These are phyloP conservation scores for Eucalyptus leucophloia DNA, from an alignment of 345 rosid genomes.

Conservation along the genomic window DNA sequence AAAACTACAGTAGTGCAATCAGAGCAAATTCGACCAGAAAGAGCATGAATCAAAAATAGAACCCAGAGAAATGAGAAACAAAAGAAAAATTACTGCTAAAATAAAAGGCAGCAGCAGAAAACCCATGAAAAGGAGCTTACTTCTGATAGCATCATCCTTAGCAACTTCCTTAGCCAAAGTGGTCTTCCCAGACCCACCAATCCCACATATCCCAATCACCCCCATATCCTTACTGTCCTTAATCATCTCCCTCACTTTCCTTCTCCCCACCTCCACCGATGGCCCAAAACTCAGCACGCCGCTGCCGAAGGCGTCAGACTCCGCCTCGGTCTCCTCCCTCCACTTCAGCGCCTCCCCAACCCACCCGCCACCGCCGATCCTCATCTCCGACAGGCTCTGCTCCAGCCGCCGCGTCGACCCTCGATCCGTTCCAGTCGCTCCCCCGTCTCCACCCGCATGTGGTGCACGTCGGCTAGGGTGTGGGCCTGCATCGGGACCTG, in stretches of 20 bases:
- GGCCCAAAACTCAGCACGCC: slow-evolving; percentile 6
- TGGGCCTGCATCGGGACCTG: slow-evolving; percentile 25
- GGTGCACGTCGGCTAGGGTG: slow-evolving; percentile 61
- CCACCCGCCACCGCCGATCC: slow-evolving; percentile 56
- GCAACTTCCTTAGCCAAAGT: slow-evolving; percentile 65
- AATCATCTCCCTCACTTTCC: slow-evolving; percentile 68
- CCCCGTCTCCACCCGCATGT: slow-evolving; percentile 16
- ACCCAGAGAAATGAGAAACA: not conserved
- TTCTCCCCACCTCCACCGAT: slow-evolving; percentile 60
- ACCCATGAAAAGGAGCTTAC: slow-evolving; percentile 21
- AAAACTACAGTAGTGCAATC: not conserved
- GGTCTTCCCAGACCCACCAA: slow-evolving; percentile 90
- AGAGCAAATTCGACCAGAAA: not conserved
- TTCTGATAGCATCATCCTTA: slow-evolving; percentile 43
- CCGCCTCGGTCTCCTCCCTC: slow-evolving; percentile 29
- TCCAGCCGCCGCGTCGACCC: slow-evolving; percentile 20
- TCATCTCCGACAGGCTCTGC: slow-evolving; percentile 45
- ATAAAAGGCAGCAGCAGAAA: not conserved
- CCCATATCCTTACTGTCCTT: slow-evolving; percentile 13
- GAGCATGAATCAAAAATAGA: not conserved
- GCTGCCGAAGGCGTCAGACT: slow-evolving; percentile 12
- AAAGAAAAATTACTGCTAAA: not conserved
- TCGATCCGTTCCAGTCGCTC: slow-evolving; percentile 51
- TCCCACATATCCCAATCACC: slow-evolving; percentile 60
- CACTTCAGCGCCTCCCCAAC: slow-evolving; percentile 40